Conservation (phyloP, 2,329 filamentous ascomycete genomes). For the Aspergillus sp. region DNA sequence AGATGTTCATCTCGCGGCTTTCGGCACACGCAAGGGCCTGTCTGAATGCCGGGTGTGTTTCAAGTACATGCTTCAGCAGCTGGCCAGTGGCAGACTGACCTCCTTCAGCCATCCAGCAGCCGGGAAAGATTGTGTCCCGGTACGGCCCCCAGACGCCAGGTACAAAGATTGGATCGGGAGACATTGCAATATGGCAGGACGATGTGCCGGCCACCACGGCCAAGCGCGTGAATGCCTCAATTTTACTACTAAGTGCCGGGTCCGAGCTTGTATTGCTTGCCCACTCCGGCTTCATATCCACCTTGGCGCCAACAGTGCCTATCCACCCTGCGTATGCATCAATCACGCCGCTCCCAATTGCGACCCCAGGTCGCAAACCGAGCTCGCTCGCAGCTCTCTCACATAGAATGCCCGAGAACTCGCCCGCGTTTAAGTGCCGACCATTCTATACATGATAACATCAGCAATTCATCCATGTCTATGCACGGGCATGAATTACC, state of each 20-base stretch:
- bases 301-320: conserved; percentile 87
- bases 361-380: conserved; percentile 73
- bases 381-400: conserved; percentile 75
- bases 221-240: conserved; percentile 71
- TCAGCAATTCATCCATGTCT: conserved; percentile 13
- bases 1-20: conserved; percentile 75
- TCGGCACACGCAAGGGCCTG: conserved; percentile 68
- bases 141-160: conserved; percentile 93
- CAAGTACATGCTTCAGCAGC: conserved; percentile 80
- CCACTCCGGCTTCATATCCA: conserved; percentile 52
- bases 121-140: conserved; percentile 77
- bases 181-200: conserved; percentile 95
- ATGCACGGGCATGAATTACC: conserved; percentile 49
- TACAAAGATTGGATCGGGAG: conserved; percentile 80
- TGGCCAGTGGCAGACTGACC: conserved; percentile 91
- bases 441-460: conserved; percentile 59
- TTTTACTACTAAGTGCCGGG: conserved; percentile 67
- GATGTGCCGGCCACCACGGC: conserved; percentile 89
- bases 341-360: conserved; percentile 91
- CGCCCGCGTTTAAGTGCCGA: conserved; percentile 76
- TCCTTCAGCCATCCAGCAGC: conserved; percentile 90
- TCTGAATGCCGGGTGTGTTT: conserved; percentile 80
- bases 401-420: conserved; percentile 73
- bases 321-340: conserved; percentile 97
- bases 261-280: conserved; percentile 59